These are phyloP conservation scores for Neurospora sp. DNA, from an alignment of 495 filamentous ascomycete species.

Conservation along the genomic window DNA sequence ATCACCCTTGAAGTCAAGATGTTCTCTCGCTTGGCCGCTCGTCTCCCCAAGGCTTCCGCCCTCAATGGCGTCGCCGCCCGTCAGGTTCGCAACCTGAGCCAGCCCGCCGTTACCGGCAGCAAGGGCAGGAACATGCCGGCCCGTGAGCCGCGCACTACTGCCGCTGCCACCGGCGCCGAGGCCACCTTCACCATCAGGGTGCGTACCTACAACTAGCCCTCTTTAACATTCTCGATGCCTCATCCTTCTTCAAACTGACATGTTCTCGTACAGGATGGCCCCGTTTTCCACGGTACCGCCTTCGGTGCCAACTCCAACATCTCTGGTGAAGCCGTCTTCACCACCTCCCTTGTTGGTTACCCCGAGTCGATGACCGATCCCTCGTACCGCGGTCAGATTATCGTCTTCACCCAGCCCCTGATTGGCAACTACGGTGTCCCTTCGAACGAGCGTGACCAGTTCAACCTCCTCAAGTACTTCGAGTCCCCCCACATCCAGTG, in stretches of 20 bases:
- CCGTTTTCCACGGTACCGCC: constrained; percentile 86
- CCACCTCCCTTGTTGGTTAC: constrained; percentile 86
- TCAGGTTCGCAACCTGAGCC: constrained; percentile 45
- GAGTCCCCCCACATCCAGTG: constrained; percentile 96
- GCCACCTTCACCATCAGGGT: constrained; percentile 94
- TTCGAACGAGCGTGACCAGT: constrained; percentile 61
- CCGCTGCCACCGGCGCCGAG: constrained; percentile 52
- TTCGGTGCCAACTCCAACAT: constrained; percentile 89
- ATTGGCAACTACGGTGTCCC: constrained; percentile 98
- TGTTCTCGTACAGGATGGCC: constrained; percentile 51
- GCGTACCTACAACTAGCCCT: constrained; percentile 15
- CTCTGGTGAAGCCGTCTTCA: constrained; percentile 91
- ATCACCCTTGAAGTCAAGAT: constrained; percentile 38
- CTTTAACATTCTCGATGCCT: too few relatives aligned
- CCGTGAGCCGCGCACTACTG: constrained; percentile 37
- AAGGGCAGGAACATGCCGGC: constrained; percentile 49
- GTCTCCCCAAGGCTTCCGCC: constrained; percentile 33
- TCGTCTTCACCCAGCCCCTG: constrained; percentile 97
- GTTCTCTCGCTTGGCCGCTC: constrained; percentile 58
- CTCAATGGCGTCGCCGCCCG: constrained; percentile 24
- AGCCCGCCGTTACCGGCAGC: constrained; percentile 46
- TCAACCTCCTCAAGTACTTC: constrained; percentile 81
- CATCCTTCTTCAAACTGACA: constrained; percentile 1
- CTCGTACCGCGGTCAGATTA: constrained; percentile 96
- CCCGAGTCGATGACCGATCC: constrained; percentile 98